Conservation (phyloP, 345 rosid species). For the Hirschfeldia incana region DNA sequence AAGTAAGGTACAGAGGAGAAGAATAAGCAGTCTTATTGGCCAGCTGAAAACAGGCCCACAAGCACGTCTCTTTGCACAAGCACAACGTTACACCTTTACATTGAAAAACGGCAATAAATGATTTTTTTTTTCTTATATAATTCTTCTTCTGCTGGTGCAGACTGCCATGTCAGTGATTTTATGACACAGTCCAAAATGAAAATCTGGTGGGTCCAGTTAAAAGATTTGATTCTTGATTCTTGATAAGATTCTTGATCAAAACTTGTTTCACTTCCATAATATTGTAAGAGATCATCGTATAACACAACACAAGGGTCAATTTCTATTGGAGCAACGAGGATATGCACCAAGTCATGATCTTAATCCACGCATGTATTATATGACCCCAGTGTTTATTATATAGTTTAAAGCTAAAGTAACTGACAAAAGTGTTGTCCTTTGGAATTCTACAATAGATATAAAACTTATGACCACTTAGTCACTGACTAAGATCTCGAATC, state of each 20-base stretch:
- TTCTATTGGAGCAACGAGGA: conserved; percentile 21
- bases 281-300: conserved; percentile 12
- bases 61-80: background rate
- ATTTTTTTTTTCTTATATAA: too few species aligned
- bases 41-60: background rate
- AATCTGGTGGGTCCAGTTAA: conserved; percentile 3
- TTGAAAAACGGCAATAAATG: too few species aligned
- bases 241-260: conserved; percentile 31
- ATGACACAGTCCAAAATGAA: conserved; percentile 3
- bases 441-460: conserved; percentile 17
- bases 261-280: conserved; percentile 11
- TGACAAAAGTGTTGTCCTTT: conserved; percentile 30
- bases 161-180: conserved; percentile 6
- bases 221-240: conserved; percentile 25
- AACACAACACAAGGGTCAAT: background rate
- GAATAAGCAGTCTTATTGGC: background rate
- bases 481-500: conserved; percentile 29
- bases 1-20: background rate
- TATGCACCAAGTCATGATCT: conserved; percentile 31
- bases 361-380: conserved; percentile 10
- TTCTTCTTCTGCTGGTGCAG: background rate
- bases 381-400: background rate
- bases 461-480: conserved; percentile 27
- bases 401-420: conserved; percentile 9
- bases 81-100: too few species aligned